Evolutionary conservation across 2,329 filamentous ascomycete genomes (phyloP), one percentile per base, ranked within the genome.

Genomic region (Aquanectria penicillioides): DNA sequence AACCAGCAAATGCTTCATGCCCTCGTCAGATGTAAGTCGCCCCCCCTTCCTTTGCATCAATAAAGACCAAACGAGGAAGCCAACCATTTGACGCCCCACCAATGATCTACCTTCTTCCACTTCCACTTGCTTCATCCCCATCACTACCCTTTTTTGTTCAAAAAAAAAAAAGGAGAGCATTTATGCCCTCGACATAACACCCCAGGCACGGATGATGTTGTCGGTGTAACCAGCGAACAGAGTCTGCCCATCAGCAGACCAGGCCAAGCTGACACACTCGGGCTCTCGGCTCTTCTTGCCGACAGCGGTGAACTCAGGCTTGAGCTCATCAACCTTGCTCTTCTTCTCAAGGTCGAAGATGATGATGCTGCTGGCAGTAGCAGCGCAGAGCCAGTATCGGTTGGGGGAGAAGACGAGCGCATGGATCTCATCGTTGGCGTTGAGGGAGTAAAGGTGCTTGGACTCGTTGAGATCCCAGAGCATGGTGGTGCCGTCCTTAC

Each of bases 271-370:
- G 77, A 99, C 90, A 82, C 94, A 98, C 90, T 98, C 94, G 74
- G 95, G 95, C 84, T 97, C 94, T 79, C 94, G 89, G 89, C 90
- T 93, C 93, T 98, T 98, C 93, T 97, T 97, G 86, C 94, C 92
- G 79, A 93, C 90, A 79, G 93, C 97, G 78, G 93, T 86, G 86
- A 95, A 97, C 82, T 99, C 95, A 72, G 94, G 94, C 91, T 97
- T 97, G 82, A 99, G 90, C 89, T 98, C 95, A 76, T 98, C 94
- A 78, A 98, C 94, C 91, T 97, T 98, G 91, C 90, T 96, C 94
- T 99, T 99, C 94, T 99, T 99, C 93, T 99, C 95, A 73, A 99
- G 89, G 79, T 99, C 95, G 86, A 99, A 99, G 88, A 99, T 98
- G 89, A 97, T 97, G 89, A 99, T 98, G 88, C 89, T 93, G 85